A percentile compares a stretch with the other conserved stretches of the same genome.
These are phyloP conservation scores for Tylopilus sp. DNA, from an alignment of 1,284 basidiomycete species.

Conservation along the genomic window DNA sequence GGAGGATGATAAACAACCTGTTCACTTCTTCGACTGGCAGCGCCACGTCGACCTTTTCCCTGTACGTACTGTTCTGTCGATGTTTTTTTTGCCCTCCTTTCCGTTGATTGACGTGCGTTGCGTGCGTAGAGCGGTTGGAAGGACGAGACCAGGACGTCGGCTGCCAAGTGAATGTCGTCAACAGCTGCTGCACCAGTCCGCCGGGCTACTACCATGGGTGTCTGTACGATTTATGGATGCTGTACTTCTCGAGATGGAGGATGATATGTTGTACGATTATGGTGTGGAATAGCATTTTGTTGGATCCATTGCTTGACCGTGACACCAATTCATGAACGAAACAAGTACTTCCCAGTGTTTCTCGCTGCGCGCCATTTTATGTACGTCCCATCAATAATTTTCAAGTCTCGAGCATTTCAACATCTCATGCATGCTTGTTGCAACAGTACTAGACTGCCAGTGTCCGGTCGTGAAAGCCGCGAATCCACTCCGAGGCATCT, in stretches of 20 bases:
- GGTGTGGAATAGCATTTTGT: neutral
- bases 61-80: slow-evolving; percentile 18
- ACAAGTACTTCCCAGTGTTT: too few species aligned
- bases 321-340: too few species aligned
- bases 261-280: neutral
- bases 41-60: slow-evolving; percentile 28
- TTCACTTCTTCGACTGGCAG: slow-evolving; percentile 34
- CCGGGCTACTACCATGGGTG: too few species aligned
- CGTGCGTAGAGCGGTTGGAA: slow-evolving; percentile 17
- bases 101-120: neutral
- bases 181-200: neutral
- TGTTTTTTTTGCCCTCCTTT: neutral
- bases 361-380: too few species aligned
- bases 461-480: too few species aligned
- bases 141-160: neutral
- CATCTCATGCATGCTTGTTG: too few species aligned
- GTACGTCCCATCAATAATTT: too few species aligned
- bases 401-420: too few species aligned
- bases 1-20: slow-evolving; percentile 23
- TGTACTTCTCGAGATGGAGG: neutral
- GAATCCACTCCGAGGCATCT: too few species aligned
- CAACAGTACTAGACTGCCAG: too few species aligned
- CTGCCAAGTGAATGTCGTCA: neutral
- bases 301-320: too few species aligned
- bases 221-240: neutral